Evolutionary conservation across 2,329 filamentous ascomycete species (phyloP).

Genomic region (Neofusicoccum parvum): DNA sequence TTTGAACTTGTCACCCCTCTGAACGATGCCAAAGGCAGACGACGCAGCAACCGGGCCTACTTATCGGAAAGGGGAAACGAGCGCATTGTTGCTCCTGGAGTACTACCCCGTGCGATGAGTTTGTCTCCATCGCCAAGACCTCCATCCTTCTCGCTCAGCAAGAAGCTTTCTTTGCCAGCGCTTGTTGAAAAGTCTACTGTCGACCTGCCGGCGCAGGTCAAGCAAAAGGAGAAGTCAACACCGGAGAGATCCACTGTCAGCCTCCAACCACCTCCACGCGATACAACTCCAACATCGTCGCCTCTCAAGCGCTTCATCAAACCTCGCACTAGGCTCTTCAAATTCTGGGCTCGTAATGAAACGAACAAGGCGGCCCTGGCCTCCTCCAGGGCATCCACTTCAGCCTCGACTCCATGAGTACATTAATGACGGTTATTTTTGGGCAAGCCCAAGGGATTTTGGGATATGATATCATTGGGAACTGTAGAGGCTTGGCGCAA

Average conservation of each 20-base stretch:
- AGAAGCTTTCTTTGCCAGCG: constrained; percentile 17
- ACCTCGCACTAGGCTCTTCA: constrained; percentile 40
- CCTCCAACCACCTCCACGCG: background rate
- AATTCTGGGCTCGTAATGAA: constrained; percentile 33
- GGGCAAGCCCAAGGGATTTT: background rate
- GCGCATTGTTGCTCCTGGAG: constrained; percentile 8
- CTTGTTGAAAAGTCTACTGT: constrained; percentile 8
- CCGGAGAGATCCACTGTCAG: background rate
- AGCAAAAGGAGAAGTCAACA: background rate
- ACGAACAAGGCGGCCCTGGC: constrained; percentile 9
- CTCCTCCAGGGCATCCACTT: constrained; percentile 10
- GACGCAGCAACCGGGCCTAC: constrained; percentile 6
- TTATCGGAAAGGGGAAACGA: constrained; percentile 7
- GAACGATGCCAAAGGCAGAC: background rate
- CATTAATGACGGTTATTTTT: constrained; percentile 11
- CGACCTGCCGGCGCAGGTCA: constrained; percentile 10
- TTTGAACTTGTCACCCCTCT: constrained; percentile 41
- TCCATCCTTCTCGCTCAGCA: constrained; percentile 1
- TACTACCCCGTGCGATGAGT: constrained; percentile 17
- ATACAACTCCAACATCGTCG: background rate
- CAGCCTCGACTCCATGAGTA: constrained; percentile 5
- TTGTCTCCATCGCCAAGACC: constrained; percentile 10
- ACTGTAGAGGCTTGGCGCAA: background rate
- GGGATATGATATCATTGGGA: constrained; percentile 20
- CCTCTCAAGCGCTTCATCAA: constrained; percentile 25